Percentiles rank a stretch among this genome's conserved stretches.
Conservation (phyloP, 176 grass and related monocot species). For the Triticum urartu region DNA sequence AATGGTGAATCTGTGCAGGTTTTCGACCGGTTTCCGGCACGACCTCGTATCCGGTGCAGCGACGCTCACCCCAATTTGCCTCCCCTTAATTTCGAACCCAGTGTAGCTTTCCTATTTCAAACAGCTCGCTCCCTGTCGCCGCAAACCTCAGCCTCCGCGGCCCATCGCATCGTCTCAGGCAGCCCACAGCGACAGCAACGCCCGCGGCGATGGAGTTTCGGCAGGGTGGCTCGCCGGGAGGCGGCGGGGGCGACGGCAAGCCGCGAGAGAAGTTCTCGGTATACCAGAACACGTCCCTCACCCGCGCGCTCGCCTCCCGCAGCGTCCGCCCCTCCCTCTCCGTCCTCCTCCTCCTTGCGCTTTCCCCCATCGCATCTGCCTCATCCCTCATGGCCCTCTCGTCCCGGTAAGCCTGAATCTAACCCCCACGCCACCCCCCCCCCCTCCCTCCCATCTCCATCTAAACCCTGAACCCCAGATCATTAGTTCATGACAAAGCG, state of each 20-base stretch:
- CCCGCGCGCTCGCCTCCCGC: slow-evolving; percentile 56
- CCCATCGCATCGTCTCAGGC: slow-evolving; percentile 8
- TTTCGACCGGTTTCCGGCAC: background rate
- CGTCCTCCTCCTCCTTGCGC: slow-evolving; percentile 56
- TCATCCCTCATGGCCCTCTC: slow-evolving; percentile 45
- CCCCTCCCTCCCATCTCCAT: background rate
- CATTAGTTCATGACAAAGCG: background rate
- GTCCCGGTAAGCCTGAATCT: slow-evolving; percentile 46
- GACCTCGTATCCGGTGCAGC: background rate
- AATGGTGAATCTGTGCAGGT: background rate
- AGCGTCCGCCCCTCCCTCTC: slow-evolving; percentile 58
- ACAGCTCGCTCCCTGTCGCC: background rate
- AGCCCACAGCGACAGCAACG: background rate
- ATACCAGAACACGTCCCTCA: slow-evolving; percentile 71
- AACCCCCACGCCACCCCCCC: background rate
- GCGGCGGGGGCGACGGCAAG: background rate
- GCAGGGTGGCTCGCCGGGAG: background rate
- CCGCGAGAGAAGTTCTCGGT: slow-evolving; percentile 76
- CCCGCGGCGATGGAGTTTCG: slow-evolving; percentile 36
- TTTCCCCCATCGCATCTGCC: slow-evolving; percentile 37
- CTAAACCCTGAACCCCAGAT: slow-evolving; percentile 45
- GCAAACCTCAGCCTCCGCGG: background rate
- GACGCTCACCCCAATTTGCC: background rate
- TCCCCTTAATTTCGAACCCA: background rate
- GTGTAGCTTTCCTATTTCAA: slow-evolving; percentile 27